Conservation (phyloP, 176 grass and related monocot species). For the Triticum aestivum region IWGSC_CS_RefSeq_v2.1 NC_057797.1:501196570-501197069, state of each 20-base stretch:
- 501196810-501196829: slow-evolving; percentile 24
- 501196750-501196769: background rate
- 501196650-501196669: slow-evolving; percentile 76
- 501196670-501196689: slow-evolving; percentile 63
- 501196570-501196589: slow-evolving; percentile 71
- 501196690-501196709: slow-evolving; percentile 63
- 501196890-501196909: background rate
- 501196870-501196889: background rate
- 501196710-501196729: no score
- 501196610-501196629: slow-evolving; percentile 53
- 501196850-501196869: background rate
- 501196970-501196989: background rate
- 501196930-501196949: background rate
- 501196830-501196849: background rate
- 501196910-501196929: slow-evolving; percentile 13
- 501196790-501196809: background rate
- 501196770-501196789: background rate
- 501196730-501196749: slow-evolving; percentile 24
- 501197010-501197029: background rate
- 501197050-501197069: slow-evolving; percentile 3
- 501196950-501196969: slow-evolving; percentile 1
- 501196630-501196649: slow-evolving; percentile 53
- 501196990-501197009: background rate
- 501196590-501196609: slow-evolving; percentile 74
- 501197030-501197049: background rate